A percentile compares a stretch with the other conserved stretches of the same genome.
These are phyloP conservation scores for Alternaria viburni DNA, from an alignment of 2,329 filamentous ascomycete species.

Conservation along the genomic window DNA sequence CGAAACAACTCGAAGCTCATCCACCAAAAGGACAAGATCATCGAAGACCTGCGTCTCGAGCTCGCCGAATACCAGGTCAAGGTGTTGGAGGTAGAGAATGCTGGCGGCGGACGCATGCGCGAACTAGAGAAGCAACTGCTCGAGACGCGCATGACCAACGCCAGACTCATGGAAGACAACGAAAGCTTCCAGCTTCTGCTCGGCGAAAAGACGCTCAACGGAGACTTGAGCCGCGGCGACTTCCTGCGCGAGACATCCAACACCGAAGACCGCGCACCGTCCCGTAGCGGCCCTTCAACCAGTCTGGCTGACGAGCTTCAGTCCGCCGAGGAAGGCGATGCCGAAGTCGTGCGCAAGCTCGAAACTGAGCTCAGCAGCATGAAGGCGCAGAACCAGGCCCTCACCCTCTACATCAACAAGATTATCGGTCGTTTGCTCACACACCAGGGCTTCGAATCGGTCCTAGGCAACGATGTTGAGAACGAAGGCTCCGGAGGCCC, in stretches of 20 bases:
- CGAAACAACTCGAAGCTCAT: conserved; percentile 88
- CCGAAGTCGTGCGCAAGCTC: conserved; percentile 63
- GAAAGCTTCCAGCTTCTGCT: conserved; percentile 96
- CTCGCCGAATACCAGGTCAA: conserved; percentile 96
- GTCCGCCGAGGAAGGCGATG: conserved; percentile 62
- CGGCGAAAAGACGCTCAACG: conserved; percentile 93
- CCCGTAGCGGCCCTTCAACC: conserved; percentile 43
- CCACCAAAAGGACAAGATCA: conserved; percentile 94
- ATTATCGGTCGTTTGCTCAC: conserved; percentile 95
- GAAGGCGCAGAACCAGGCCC: conserved; percentile 94
- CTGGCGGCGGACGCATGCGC: conserved; percentile 83
- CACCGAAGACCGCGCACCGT: conserved; percentile 39
- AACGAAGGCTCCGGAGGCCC: conserved; percentile 31
- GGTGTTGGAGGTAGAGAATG: conserved; percentile 90
- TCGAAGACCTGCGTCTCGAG: conserved; percentile 89
- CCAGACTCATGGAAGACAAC: conserved; percentile 96
- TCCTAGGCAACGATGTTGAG: conserved; percentile 76
- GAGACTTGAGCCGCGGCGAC: conserved; percentile 84
- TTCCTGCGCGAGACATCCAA: conserved; percentile 66
- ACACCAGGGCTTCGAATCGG: conserved; percentile 93
- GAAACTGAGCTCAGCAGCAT: conserved; percentile 79
- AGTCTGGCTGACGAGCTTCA: conserved; percentile 82
- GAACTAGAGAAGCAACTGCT: conserved; percentile 90
- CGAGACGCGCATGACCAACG: conserved; percentile 94
- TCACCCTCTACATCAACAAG: conserved; percentile 98